Percentiles rank a stretch among this genome's conserved stretches.
Conservation (phyloP, 345 rosid species). For the Trapa bicornis region DNA sequence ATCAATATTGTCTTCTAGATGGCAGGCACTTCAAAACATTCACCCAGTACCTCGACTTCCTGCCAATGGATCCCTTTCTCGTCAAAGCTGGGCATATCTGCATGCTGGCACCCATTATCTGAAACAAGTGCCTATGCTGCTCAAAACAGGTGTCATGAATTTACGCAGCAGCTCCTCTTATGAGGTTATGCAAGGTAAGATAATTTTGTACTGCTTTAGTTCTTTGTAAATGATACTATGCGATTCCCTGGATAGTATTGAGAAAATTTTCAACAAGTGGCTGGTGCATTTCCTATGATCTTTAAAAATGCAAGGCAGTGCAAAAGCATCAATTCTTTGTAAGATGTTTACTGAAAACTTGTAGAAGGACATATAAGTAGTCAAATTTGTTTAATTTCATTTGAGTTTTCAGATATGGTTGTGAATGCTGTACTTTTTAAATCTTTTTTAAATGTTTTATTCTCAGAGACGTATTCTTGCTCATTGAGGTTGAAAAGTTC, state of each 20-base stretch:
- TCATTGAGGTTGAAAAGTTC: constrained; percentile 72
- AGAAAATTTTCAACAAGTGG: neutral
- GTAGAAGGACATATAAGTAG: neutral
- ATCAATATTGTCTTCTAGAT: constrained; percentile 43
- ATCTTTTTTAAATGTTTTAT: neutral
- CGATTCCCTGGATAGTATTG: neutral
- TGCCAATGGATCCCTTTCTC: constrained; percentile 65
- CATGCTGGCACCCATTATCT: constrained; percentile 87
- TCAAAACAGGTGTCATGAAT: constrained; percentile 79
- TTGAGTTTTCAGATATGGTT: neutral
- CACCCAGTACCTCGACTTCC: constrained; percentile 48
- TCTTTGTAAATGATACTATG: neutral
- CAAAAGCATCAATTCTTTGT: neutral
- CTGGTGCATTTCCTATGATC: neutral
- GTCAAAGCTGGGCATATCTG: constrained; percentile 83
- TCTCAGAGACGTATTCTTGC: constrained; percentile 70
- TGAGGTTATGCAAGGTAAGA: constrained; percentile 73
- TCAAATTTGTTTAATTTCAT: neutral
- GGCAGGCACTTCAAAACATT: constrained; percentile 59
- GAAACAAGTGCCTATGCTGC: constrained; percentile 80
- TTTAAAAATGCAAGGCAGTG: neutral
- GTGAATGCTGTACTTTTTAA: neutral
- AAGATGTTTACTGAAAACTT: neutral
- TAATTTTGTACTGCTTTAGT: neutral
- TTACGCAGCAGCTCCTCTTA: constrained; percentile 74